phyloP scores from a whole-genome alignment of 345 rosid genomes.

The Sisymbrium irio region DNA sequence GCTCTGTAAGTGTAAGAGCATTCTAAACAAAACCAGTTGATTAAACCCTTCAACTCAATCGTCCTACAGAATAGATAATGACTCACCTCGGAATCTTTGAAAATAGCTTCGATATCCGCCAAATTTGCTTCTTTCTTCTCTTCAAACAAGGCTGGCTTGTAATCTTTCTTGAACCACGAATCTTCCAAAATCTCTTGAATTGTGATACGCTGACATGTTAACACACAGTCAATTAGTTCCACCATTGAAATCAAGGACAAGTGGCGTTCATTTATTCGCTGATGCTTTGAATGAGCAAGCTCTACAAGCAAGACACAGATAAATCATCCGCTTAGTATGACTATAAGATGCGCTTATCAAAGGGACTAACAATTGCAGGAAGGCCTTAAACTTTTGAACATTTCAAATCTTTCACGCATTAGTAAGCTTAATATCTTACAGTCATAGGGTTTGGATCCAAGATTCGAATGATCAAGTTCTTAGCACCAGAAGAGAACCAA shows the following conservation, averaged over 20 bases:
- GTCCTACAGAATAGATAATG: neutral
- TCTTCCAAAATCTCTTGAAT: slow-evolving; percentile 76
- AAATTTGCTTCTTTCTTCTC: slow-evolving; percentile 63
- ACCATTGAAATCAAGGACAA: neutral
- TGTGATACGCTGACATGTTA: slow-evolving; percentile 69
- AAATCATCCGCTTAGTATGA: neutral
- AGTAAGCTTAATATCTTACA: slow-evolving; percentile 45
- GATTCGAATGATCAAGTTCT: slow-evolving; percentile 73
- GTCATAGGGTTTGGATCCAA: slow-evolving; percentile 90
- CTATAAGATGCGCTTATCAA: neutral
- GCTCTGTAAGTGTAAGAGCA: neutral
- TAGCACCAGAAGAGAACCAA: slow-evolving; percentile 80
- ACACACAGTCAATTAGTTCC: slow-evolving; percentile 24
- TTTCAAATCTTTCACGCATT: neutral
- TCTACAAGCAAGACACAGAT: slow-evolving; percentile 6
- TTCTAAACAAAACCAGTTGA: neutral
- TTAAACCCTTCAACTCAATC: neutral
- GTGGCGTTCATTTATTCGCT: neutral
- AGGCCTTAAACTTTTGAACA: neutral
- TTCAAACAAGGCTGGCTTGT: slow-evolving; percentile 65
- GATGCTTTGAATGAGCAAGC: neutral
- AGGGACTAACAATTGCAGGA: neutral
- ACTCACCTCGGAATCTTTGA: slow-evolving; percentile 80
- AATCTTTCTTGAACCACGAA: slow-evolving; percentile 83
- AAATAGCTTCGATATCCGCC: slow-evolving; percentile 88